Base-by-base conservation (phyloP, 2,329 filamentous ascomycete species). In the Penicillium brasilianum region DNA sequence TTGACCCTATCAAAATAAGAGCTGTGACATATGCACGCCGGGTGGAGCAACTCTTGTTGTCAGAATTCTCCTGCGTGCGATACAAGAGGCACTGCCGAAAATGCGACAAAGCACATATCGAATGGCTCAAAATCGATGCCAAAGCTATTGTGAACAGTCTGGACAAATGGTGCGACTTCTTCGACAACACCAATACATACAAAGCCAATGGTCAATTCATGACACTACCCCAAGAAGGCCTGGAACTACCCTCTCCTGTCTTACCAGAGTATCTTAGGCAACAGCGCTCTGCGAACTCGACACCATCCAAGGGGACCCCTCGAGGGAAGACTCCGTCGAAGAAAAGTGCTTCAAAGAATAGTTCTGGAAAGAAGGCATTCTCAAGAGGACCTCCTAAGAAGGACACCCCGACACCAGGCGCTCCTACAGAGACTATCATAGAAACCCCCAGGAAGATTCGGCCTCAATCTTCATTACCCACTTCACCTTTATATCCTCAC, bases 51-150 rank as follows among this genome's bases (percentile, higher is more conserved):
- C n/a, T 41, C 2, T 20, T 41, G 16, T 18, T 18, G n/a, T 16
- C 37, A 18, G 16, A 41, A 16, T 41, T 41, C 37, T 41, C 37
- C 4, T n/a, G n/a, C n/a, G 37, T 18, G 16, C 37, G n/a, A 3
- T 18, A 41, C n/a, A n/a, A 10, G 6, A 20, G 8, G 2, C 9
- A 20, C 16, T 41, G 37, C n/a, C 16, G 4, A 41, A 41, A 18
- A 0, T 41, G 37, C 2, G 1, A 3, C 9, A 9, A 0, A 0
- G 10, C 1, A 10, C 37, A 41, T 20, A 7, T 18, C 2, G 37
- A 41, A 41, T 18, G 16, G n/a, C 6, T 41, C 37, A 18, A 41
- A 18, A 41, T 41, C n/a, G n/a, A 41, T 6, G 1, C 9, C 7
- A 6, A 41, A 9, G 10, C 7, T 7, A 9, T 41, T n/a, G n/a